Base-by-base conservation (phyloP, 192 early-diverging fungal genomes). In the Gryganskiella cystojenkinii region DNA sequence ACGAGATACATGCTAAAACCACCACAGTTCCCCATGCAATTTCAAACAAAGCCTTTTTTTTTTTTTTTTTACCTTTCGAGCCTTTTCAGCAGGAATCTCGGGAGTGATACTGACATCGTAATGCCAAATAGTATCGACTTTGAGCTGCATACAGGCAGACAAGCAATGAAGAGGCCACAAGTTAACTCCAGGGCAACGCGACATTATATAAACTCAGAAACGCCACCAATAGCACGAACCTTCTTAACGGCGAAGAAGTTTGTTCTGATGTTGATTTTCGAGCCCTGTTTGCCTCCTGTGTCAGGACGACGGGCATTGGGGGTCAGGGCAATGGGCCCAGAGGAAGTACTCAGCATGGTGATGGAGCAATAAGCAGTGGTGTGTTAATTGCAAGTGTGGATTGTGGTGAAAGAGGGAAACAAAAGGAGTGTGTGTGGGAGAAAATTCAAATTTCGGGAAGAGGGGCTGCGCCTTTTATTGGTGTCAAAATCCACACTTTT, bases 171-270 rank as follows among this genome's bases (percentile, higher is more conserved):
- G 40, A 1, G 24, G 31, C 28, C 20, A 10, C 4, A 14, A 27
- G 9, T 31, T 25, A 30, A 22, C 4, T 9, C 47, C 19, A n/a
- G 30, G 34, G 24, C 2, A 2, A 56, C 10, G 31, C 14, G 4
- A 15, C 9, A 10, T 8, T 15, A 4, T 33, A 10, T 30, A 40
- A 7, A 22, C 40, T 40, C n/a, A 5, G 56, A 10, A 34, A 15
- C 35, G 20, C n/a, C n/a, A 33, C 50, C 34, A 19, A 20, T 1
- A 31, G 10, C 9, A 43, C 52, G 11, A 63, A 78, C 74, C 49
- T 69, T 67, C 27, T 61, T 80, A 35, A 98, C 71, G 56, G 91
- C 90, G 79, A 94, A 93, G 67, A 93, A 93, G 87, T 98, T 98
- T 17, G 83, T 80, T 7, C 78, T 35, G 7, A 93, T 84, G 3